Base-by-base conservation (phyloP, 2,329 filamentous ascomycete species). In the Alternaria metachromatica region DNA sequence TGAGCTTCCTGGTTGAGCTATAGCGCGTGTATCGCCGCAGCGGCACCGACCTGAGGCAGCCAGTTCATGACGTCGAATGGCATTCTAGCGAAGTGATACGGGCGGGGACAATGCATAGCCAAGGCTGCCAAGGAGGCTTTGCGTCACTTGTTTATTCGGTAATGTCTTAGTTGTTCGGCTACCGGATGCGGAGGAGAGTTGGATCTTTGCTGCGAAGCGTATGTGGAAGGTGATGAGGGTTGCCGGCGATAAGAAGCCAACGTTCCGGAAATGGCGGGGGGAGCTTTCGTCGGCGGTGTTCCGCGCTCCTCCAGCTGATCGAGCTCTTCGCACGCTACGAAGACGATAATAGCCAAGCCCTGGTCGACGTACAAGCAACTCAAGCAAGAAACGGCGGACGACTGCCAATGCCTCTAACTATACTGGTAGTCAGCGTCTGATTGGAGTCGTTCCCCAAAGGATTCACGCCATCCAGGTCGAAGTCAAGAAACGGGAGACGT, bases 1-100 rank as follows among this genome's bases (percentile, higher is more conserved):
- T 30, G 70, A 75, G 68, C 73, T 76, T 70, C 74, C 73, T 74
- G 49, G 26, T 70, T 71, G 21, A 62, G 66, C 62, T 41, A 59
- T 73, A 71, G 65, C 64, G 67, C 57, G 30, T 44, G 37, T 55
- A 28, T 55, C 20, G 28, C 30, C 58, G 60, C 66, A 66, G 67
- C 60, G 18, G 62, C 64, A 60, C 56, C 41, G 26, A 60, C 48
- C 55, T 55, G 56, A 58, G 59, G 51, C 41, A 53, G 18, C 56
- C 58, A 61, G 20, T 63, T 21, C 53, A 72, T 73, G 69, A 71
- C 68, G 70, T 62, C 60, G 20, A 44, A 64, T 62, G 53, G 53
- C 33, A 50, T 61, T 56, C 45, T 49, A 57, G 53, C 57, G 20
- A 57, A 60, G 18, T 57, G 33, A 61, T 50, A 60, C 28, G 54